Conservation (phyloP, 129 eudicot species). For the Deinandra increscens region DNA sequence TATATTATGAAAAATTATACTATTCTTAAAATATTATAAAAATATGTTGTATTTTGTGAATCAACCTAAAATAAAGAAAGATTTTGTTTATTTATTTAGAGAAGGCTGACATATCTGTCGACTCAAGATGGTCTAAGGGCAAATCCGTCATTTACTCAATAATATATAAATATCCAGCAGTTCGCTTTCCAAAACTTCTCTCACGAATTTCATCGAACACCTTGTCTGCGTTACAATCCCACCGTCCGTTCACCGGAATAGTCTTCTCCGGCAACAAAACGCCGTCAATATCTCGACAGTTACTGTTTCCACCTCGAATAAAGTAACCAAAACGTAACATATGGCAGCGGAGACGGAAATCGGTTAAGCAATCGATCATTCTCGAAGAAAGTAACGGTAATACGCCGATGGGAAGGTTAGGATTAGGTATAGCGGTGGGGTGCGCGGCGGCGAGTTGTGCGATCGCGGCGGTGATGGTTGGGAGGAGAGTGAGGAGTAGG, state of each 20-base stretch:
- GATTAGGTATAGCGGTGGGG: constrained; percentile 60
- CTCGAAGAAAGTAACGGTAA: constrained; percentile 11
- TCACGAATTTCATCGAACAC: constrained; percentile 35
- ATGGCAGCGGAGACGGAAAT: constrained; percentile 28
- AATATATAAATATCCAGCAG: constrained; percentile 44
- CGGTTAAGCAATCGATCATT: constrained; percentile 7
- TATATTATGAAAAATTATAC: neutral
- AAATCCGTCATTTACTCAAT: constrained; percentile 33
- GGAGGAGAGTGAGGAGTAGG: constrained; percentile 61
- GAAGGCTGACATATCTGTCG: too few relatives aligned
- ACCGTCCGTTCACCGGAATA: constrained; percentile 26
- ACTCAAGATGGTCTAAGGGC: constrained; percentile 27
- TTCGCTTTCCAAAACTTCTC: constrained; percentile 60
- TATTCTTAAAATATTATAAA: too few relatives aligned
- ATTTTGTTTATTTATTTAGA: neutral
- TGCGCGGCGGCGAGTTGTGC: constrained; percentile 71
- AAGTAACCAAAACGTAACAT: constrained; percentile 8
- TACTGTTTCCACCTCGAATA: neutral
- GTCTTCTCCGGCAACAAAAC: constrained; percentile 7
- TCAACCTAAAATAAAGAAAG: neutral
- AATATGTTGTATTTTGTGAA: neutral
- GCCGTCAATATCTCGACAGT: neutral
- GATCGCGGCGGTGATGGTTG: constrained; percentile 78
- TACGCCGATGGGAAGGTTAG: constrained; percentile 60
- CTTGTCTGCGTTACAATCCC: constrained; percentile 40